Evolutionary conservation across 257 asterid species (phyloP), one percentile per base, ranked within the genome.

Genomic region (Nicotiana tabacum): DNA sequence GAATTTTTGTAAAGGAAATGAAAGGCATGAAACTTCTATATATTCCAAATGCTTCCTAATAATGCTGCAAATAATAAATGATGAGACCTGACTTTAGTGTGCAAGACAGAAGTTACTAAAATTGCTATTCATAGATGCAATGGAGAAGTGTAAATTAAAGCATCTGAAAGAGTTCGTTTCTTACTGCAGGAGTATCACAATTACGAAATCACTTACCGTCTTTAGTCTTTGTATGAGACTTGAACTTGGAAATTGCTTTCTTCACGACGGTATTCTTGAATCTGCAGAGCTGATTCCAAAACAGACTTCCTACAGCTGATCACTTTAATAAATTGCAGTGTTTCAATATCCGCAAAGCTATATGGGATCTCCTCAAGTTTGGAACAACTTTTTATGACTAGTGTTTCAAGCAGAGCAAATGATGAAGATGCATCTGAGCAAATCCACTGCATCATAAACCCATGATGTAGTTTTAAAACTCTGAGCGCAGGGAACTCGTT

Each of bases 361-460:
- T 0, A 0, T 0, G 77, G 57, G 56, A 69, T 69, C 18, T n/a
- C 32, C 11, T 62, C 68, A 62, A 62, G 68, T 2, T 62, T 62
- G 68, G 68, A 1, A 62, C 68, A 62, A 62, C 18, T 10, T n/a
- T 39, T n/a, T 4, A 37, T 0, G 0, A 69, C 18, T 0, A 69
- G 78, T n/a, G 0, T 10, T 39, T 39, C n/a, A 69, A 69, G 78
- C 5, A 0, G 0, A 18, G 57, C 57, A 69, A 37, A 69, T 69
- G 77, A 18, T 0, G 4, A 17, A 0, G 77, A 18, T 0, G 2
- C 33, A 0, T 10, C 32, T 69, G 18, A 4, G 18, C 18, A 39
- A 39, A 0, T 4, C 77, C 33, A 69, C 0, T 0, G 0, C 5
- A 9, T 69, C 33, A 69, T 39, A 69, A 69, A 69, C 13, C 39